Evolutionary conservation across 73 alveolate genomes (phyloP), one percentile per base, ranked within the genome.

Genomic region (Effrenium voratum): DNA sequence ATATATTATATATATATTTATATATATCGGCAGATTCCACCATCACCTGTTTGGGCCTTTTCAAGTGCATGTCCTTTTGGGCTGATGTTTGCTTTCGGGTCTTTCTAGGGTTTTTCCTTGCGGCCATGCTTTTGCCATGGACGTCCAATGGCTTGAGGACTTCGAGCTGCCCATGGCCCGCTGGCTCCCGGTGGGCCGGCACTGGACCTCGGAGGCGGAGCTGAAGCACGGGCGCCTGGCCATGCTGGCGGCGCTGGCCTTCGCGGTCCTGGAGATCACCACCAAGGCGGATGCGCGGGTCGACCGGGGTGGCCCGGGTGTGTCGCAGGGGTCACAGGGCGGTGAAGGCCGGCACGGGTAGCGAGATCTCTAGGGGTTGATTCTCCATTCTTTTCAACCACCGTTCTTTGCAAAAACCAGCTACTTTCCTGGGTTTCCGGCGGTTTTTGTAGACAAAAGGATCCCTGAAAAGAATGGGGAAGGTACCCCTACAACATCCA

Each of bases 161-260:
- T 77, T 90, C 32, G 97, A 90, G 43, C 44, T 90, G 97, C 97
- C 97, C 12, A 90, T 90, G 97, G 75, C 77, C 12, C 45, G 97
- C 76, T 90, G 97, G 97, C 97, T 90, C 40, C 97, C 97, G 50
- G 55, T 68, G 73, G 97, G 97, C 19, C 82, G 97, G 10, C 97
- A 87, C 2, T 90, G 97, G 97, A 90, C 76, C 68, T 86, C 97
- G 68, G 97, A 90, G 46, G 97, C 97, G 3, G 97, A 90, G 76
- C 85, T 90, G 30, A 90, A 90, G 59, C 86, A 90, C 46, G 97
- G 97, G 41, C 87, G 97, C 46, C 41, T 70, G 75, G 97, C 97
- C n/a, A 90, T 90, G 97, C 57, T 90, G 66, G 86, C 97, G 22
- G 75, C 86, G 57, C 32, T 90, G 30, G 60, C 80, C 75, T 90